Conservation (phyloP, 2,329 filamentous ascomycete genomes). For the Blumeria hordei region DNA sequence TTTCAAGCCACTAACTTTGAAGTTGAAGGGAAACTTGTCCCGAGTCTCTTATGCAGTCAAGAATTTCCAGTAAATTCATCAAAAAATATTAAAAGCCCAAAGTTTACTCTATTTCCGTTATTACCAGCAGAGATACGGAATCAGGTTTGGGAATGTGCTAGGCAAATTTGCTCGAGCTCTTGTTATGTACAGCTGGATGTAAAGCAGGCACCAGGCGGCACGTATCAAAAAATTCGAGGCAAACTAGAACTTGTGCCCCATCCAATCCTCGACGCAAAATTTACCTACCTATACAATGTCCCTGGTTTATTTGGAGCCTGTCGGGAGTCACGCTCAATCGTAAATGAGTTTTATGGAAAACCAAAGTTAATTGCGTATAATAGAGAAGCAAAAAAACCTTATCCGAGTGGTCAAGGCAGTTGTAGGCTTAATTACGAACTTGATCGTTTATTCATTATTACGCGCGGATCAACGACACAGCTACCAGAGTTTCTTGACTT, state of each 20-base stretch:
- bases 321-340: not conserved
- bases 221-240: not conserved
- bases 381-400: not conserved
- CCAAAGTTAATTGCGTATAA: not conserved
- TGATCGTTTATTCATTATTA: constrained; percentile 5
- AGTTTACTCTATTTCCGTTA: not conserved
- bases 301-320: not conserved
- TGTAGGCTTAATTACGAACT: constrained; percentile 4
- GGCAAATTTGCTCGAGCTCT: not conserved
- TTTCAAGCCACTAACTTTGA: not conserved
- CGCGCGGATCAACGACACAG: constrained; percentile 1
- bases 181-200: not conserved
- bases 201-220: not conserved
- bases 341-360: not conserved
- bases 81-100: not conserved
- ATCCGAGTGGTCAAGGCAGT: not conserved
- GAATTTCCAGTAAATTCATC: not conserved
- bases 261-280: not conserved
- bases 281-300: not conserved
- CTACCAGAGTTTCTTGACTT: not conserved
- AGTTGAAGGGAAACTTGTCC: not conserved
- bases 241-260: not conserved
- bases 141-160: constrained; percentile 4
- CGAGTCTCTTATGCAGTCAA: not conserved
- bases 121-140: constrained; percentile 4